Conservation (phyloP, 768 basidiomycete genomes). For the Tricholoma matsutake region DNA sequence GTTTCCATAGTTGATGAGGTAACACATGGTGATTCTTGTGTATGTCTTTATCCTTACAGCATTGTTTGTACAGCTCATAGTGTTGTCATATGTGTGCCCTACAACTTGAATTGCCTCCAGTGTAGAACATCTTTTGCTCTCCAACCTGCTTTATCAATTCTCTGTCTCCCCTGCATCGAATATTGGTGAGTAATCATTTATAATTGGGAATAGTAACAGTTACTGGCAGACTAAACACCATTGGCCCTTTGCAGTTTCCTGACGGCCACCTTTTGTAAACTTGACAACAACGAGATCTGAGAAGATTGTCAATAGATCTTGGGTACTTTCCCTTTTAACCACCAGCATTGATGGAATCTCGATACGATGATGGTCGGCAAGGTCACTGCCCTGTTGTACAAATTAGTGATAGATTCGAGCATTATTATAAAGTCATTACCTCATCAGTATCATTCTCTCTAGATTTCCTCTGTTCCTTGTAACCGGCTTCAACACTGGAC, state of each 20-base stretch:
- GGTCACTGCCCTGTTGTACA: background rate
- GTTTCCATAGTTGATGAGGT: constrained; percentile 6
- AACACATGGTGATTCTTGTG: constrained; percentile 8
- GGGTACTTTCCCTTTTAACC: background rate
- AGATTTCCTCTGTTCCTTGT: background rate
- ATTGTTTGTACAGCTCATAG: background rate
- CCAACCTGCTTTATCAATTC: background rate
- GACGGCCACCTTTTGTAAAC: background rate
- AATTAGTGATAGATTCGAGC: background rate
- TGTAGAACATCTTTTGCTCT: background rate
- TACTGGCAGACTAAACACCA: constrained; percentile 2
- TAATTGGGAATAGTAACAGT: background rate
- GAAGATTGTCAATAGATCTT: constrained; percentile 4
- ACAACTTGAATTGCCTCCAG: constrained; percentile 1
- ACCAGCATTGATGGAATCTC: background rate
- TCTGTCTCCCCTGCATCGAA: background rate
- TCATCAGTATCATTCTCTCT: background rate
- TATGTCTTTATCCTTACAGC: background rate
- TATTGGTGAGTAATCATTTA: background rate
- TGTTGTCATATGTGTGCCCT: background rate
- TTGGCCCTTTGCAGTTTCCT: background rate
- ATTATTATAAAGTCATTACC: background rate
- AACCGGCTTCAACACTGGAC: background rate
- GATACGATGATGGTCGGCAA: background rate
- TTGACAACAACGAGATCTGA: constrained; percentile 1